Base-by-base conservation (phyloP, 306 rosid genomes). In the Acacia melanoxylon region DNA sequence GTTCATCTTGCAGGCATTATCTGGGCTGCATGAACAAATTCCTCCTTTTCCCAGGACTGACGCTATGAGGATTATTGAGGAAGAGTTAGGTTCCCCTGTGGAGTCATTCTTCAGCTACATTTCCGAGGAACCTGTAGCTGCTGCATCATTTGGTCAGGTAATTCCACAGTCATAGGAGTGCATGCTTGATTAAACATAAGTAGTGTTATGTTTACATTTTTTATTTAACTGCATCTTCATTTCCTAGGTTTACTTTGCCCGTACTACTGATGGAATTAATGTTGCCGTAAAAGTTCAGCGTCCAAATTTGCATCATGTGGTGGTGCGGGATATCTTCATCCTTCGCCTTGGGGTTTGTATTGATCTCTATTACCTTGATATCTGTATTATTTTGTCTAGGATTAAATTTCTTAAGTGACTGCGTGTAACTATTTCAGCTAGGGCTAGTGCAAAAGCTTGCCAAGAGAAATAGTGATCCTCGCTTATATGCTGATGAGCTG, bases 71-170 rank as follows among this genome's bases (percentile, higher is more conserved):
- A 91, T 93, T 86, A 88, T 91, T 24, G 92, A 89, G 90, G 97
- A 93, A 85, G 97, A 95, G 86, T 86, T 93, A 44, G 98, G 98
- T 81, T 86, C 91, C 78, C 89, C 98, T 42, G 74, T 87, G 70
- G 93, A 91, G 81, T 90, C 97, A 78, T 76, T 88, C 68, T 95
- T 90, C 83, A 82, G 93, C 83, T 88, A 87, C 92, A 91, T 95
- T 80, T 90, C 99, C 12, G 88, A 89, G 81, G 92, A 94, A 81
- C 97, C 97, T 81, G 83, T 89, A 71, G 99, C 98, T 74, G 98
- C 99, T 14, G 99, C 99, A 81, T 95, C 99, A 80, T 95, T 95
- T 85, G 99, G 98, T 85, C 98, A 93, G 98, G 99, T 93, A 88
- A 83, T 77, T 78, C 80, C 77, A 86, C 74, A 59, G 69, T 31